Base-by-base conservation (phyloP, 2,329 filamentous ascomycete genomes). In the Bipolaris oryzae region DNA sequence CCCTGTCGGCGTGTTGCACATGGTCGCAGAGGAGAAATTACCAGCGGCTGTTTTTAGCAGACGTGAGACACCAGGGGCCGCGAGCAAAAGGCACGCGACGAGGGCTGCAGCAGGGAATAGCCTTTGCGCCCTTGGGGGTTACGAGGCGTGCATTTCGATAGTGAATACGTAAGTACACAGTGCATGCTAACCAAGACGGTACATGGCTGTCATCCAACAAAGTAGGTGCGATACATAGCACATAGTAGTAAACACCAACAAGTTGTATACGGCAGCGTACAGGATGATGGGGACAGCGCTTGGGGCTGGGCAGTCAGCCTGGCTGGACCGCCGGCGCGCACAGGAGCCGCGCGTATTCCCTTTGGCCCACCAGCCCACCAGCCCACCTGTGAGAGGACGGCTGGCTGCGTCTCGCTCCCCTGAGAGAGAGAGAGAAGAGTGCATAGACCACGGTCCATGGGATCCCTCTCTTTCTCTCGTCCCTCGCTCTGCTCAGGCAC, bases 371-470 rank as follows among this genome's bases (percentile, higher is more conserved):
- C 61, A 60, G 70, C 70, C 60, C 58, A 53, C 55, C 52, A n/a
- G n/a, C n/a, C n/a, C n/a, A n/a, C n/a, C n/a, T 61, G 60, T 67
- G 28, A 41, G 38, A 21, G 6, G 11, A 6, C 33, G 28, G 18
- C 43, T 9, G 45, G 13, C 11, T 28, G 25, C 31, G 53, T 72
- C 68, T 70, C 67, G 64, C 61, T 63, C 69, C 70, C 72, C 70
- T 71, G 62, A 71, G 62, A 61, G 53, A 58, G 52, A n/a, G n/a
- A n/a, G 46, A 49, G 13, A 5, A 11, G n/a, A 50, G 60, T 53
- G 61, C 63, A 66, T 66, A 60, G 62, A 63, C 64, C 59, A 50
- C 49, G 31, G 43, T 54, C 59, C 50, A 64, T 64, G 67, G 55
- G 53, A 64, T 62, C 62, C 59, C 63, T 58, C 44, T 48, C 51